A percentile compares a stretch with the other conserved stretches of the same genome.
phyloP scores from a whole-genome alignment of 805 yeast species.

The Metschnikowia orientalis region DNA sequence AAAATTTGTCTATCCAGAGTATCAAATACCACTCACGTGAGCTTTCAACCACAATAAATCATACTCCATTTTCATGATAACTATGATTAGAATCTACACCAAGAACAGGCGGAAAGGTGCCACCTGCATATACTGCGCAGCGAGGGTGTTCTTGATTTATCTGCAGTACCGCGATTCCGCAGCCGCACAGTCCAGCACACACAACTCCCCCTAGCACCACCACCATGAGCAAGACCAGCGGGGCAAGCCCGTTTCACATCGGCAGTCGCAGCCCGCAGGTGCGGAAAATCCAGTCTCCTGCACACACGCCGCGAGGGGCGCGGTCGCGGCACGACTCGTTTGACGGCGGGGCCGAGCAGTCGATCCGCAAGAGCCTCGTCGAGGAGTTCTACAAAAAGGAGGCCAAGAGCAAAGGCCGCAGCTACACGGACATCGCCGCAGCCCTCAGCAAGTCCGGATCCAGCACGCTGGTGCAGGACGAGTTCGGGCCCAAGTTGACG shows the following conservation, averaged over 20 bases:
- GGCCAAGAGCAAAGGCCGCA: constrained; percentile 6
- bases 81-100: no score
- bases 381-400: constrained; percentile 38
- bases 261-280: constrained; percentile 4
- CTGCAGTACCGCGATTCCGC: no score
- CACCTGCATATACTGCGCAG: no score
- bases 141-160: no score
- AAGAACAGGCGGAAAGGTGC: no score
- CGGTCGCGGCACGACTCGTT: constrained; percentile 2
- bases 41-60: no score
- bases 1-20: no score
- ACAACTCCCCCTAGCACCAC: no score
- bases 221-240: constrained; percentile 4
- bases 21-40: no score
- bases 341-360: constrained; percentile 4
- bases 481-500: background rate
- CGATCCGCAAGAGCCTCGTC: constrained; percentile 33
- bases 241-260: constrained; percentile 2
- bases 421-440: constrained; percentile 2
- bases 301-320: background rate
- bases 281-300: constrained; percentile 1
- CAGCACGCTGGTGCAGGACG: background rate
- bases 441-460: no score
- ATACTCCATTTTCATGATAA: no score
- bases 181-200: no score